A percentile compares a stretch with the other conserved stretches of the same genome.
Evolutionary conservation across 768 basidiomycete genomes (phyloP).

Genomic region (Pleurotus pulmonarius): DNA sequence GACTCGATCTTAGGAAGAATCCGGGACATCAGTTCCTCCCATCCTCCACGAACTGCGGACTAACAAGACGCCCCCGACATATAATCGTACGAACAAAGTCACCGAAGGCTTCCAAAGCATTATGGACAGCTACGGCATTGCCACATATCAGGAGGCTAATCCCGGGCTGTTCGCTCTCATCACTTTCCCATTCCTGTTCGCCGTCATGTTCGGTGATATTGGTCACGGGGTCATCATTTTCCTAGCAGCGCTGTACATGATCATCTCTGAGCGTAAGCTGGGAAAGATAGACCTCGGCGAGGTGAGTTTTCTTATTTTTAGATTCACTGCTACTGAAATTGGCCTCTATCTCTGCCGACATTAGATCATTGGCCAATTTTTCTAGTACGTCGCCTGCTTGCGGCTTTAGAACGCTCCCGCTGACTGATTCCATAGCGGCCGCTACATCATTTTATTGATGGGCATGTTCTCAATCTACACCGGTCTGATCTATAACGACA

Average conservation of each 20-base stretch:
- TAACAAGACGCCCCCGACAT: slow-evolving; percentile 91
- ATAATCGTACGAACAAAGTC: slow-evolving; percentile 91
- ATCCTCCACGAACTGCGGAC: slow-evolving; percentile 90
- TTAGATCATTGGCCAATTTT: slow-evolving; percentile 85
- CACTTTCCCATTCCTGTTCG: slow-evolving; percentile 98
- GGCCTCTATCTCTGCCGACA: neutral
- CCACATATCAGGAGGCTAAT: slow-evolving; percentile 94
- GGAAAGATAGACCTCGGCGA: slow-evolving; percentile 73
- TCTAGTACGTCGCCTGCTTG: slow-evolving; percentile 64
- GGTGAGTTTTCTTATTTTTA: slow-evolving; percentile 31
- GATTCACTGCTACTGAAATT: neutral
- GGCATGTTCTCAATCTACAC: slow-evolving; percentile 96
- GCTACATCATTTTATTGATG: slow-evolving; percentile 98
- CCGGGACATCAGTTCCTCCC: slow-evolving; percentile 88
- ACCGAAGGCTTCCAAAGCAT: slow-evolving; percentile 97
- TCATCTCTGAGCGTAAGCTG: slow-evolving; percentile 78
- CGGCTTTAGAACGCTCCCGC: slow-evolving; percentile 4
- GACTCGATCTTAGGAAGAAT: slow-evolving; percentile 58
- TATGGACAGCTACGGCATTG: slow-evolving; percentile 96
- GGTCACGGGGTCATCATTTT: slow-evolving; percentile 90
- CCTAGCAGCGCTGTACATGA: slow-evolving; percentile 77
- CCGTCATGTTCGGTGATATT: slow-evolving; percentile 99
- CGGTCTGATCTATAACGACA: slow-evolving; percentile 97
- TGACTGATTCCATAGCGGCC: slow-evolving; percentile 56
- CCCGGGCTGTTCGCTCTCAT: slow-evolving; percentile 89